Evolutionary conservation across 2,329 filamentous ascomycete genomes (phyloP), one percentile per base, ranked within the genome.

Genomic region (Colletotrichum godetiae): DNA sequence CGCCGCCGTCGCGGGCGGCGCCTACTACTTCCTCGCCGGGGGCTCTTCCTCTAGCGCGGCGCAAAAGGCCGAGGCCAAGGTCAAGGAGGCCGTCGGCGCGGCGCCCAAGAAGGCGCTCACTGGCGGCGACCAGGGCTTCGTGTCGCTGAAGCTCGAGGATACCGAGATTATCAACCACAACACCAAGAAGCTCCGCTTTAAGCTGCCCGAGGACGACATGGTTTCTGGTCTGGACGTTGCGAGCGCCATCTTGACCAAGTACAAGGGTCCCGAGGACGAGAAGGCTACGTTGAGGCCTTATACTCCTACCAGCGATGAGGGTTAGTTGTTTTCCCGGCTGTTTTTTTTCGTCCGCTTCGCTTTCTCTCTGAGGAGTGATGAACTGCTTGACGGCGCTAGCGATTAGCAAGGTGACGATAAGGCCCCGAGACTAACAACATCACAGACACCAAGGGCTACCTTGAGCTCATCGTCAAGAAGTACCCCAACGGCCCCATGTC

Each of bases 401-500:
- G 37, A 7, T 10, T 37, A 49, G 8, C 35, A 24, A 37, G 7
- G n/a, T 19, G 12, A 24, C 53, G 37, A 63, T 22, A 56, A 19
- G 65, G 46, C 64, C 76, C 22, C 19, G 33, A 65, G 10, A 33
- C 33, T 61, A 42, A 60, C 56, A 15, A n/a, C n/a, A 24, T 10
- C 24, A 2, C 76, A 95, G 95, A 92, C 72, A 87, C 90, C 75
- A 88, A 90, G 80, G 97, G 97, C 77, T 94, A 92, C 85, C 82
- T 99, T 76, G 96, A 98, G 79, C 91, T 99, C 74, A 83, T 99
- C 65, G 90, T 99, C 80, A 99, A 99, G 89, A 91, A 91, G 80
- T 99, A 99, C 87, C 93, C 94, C 75, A 89, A 92, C 79, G 97
- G 97, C 49, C 92, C 94, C 75, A 98, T 99, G 97, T 97, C 94